These are phyloP conservation scores for Backusella australiensis DNA, from an alignment of 192 early-diverging fungal genomes.

Conservation along the genomic window DNA sequence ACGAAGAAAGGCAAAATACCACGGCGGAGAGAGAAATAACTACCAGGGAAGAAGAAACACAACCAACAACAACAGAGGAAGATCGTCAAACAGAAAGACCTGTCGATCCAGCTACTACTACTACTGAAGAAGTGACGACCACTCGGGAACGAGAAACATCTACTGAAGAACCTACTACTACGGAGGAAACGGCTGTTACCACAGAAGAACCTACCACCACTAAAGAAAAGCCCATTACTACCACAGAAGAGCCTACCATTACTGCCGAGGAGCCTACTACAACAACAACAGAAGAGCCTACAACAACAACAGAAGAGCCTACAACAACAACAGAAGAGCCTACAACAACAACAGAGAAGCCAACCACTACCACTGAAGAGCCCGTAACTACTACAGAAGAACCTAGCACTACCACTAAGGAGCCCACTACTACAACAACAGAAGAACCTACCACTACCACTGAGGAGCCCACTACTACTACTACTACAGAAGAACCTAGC, in stretches of 20 bases:
- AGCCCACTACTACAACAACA: neutral
- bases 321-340: neutral
- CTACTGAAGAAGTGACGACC: neutral
- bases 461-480: neutral
- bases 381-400: neutral
- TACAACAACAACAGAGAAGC: neutral
- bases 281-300: neutral
- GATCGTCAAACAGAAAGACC: neutral
- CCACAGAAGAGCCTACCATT: neutral
- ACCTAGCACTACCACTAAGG: neutral
- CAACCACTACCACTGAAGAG: neutral
- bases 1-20: neutral
- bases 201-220: neutral
- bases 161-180: neutral
- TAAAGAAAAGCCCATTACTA: neutral
- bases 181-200: neutral
- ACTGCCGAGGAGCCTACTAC: neutral
- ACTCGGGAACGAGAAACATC: neutral
- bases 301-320: neutral
- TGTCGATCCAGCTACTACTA: constrained; percentile 3
- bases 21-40: neutral
- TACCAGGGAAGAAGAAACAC: neutral
- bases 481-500: neutral
- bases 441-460: neutral
- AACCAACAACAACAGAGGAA: constrained; percentile 1